Evolutionary conservation across 306 rosid species (phyloP), one percentile per base, ranked within the genome.

Genomic region (Parietaria judaica): DNA sequence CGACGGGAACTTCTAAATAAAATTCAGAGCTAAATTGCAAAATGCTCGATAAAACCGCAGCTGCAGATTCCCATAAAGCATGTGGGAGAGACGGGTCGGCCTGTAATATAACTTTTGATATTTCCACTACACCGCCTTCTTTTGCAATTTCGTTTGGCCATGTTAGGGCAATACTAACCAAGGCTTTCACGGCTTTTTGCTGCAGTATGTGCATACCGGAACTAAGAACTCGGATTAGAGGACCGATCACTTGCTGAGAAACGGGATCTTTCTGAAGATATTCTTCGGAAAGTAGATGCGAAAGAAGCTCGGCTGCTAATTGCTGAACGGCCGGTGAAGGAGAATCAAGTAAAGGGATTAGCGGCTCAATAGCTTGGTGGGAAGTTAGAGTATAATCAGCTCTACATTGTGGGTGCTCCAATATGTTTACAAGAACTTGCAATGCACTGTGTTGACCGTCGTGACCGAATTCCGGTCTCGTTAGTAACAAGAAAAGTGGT

Each of bases 121-220:
- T 58, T 76, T 89, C 97, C 60, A 69, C 61, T 59, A 94, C 99
- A 69, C 99, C 97, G 45, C 97, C 97, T 74, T 86, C 97, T 79
- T 84, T 94, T 60, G 97, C 99, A 72, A 94, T 94, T 77, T 94
- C 97, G 70, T 94, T 94, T 11, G 97, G 95, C 97, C 97, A 94
- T 61, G 85, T 80, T 60, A 84, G 79, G n/a, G 97, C 90, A 66
- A 94, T 80, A 71, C 97, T 86, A 50, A 88, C 94, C 46, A 94
- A 90, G 51, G 99, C 99, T 80, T 94, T 94, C 23, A 94, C 89
- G 76, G 95, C 99, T 83, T 92, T 84, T 83, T 94, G 97, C 78
- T 94, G 99, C 74, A 94, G 54, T 74, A 94, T 86, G 76, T 84
- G 97, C 64, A 84, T 78, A 11, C 99, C 95, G 66, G 97, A 86